Evolutionary conservation across 2,329 filamentous ascomycete genomes (phyloP), one percentile per base, ranked within the genome.

Genomic region (Chrysoporthe deuterocubensis): DNA sequence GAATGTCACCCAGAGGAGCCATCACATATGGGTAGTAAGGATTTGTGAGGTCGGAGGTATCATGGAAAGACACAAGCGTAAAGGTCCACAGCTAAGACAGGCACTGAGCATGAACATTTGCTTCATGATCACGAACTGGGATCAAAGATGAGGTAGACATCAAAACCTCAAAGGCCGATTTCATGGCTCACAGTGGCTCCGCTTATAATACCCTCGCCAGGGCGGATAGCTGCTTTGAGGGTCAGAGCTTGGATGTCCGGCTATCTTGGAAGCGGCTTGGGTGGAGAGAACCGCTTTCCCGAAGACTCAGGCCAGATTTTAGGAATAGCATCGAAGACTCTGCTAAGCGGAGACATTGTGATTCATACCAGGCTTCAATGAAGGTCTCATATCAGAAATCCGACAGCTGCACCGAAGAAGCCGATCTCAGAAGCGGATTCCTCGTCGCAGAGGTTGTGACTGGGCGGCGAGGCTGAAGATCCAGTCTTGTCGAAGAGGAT

Each of bases 1-100:
- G 37, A 14, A n/a, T 21, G 9, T 13, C 16, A 34, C 37, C 42
- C 73, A 44, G 37, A 34, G 43, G 37, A 64, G 62, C 34, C 34
- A 42, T 44, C 6, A 46, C 46, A 40, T 3, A 5, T n/a, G 21
- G 6, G 61, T 13, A 26, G 60, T 40, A 18, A 52, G 46, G 32
- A 13, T 54, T 32, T 4, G 11, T 40, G 4, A 48, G 46, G 50
- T 26, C n/a, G 14, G 18, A 8, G 34, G 13, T 58, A 26, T 34
- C 32, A 42, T 42, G 56, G 6, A 54, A 14, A 54, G 21, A 4
- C 6, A 34, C 37, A 32, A 34, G 26, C 13, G 7, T 1, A 2
- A 54, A 54, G 3, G 2, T 4, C 21, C 13, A 54, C 13, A 54
- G 16, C 13, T 6, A 54, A 11, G 50, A 54, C 9, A 34, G 50